Base-by-base conservation (phyloP, 1,139 yeast genomes). In the Hyphopichia khmerensis region DNA sequence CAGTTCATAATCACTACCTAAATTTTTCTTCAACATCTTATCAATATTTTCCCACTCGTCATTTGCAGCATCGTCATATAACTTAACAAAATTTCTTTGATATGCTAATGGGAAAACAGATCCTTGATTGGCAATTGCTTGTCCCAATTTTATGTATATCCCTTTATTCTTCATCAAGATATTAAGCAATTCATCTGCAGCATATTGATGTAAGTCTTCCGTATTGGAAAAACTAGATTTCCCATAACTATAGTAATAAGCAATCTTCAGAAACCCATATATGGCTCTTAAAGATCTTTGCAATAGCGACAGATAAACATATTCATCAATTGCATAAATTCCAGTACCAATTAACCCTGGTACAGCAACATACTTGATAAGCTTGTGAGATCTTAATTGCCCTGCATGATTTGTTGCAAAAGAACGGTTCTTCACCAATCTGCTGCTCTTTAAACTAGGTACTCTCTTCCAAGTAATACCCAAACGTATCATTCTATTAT, bases 81-180 rank as follows among this genome's bases (percentile, higher is more conserved):
- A 63, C 45, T 66, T 61, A 15, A 73, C 69, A 55, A 84, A 81
- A 49, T 75, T 70, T 36, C 64, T 67, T 49, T 81, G 86, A 56
- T 66, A 84, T 18, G 79, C 84, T 27, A 69, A 60, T 1, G 95
- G 95, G 53, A 87, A 79, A 48, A 84, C 67, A 13, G 75, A 65
- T 1, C 87, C 85, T 53, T 84, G 90, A 53, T 84, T 79, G 15
- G 90, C 90, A 34, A 84, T 76, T 32, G 87, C 84, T 65, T 84
- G 91, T 33, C 91, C 91, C 51, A 84, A 61, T 59, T 87, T 87
- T 55, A 87, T 82, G 56, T 84, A 87, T 16, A 87, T 68, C 0
- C 95, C 95, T 54, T 82, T 83, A 56, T 87, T 87, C 3, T 62
- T 59, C 47, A 67, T 62, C 44, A 87, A 59, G 52, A 86, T 61